A percentile compares a stretch with the other conserved stretches of the same genome.
These are phyloP conservation scores for Penicillium robsamsonii DNA, from an alignment of 495 filamentous ascomycete genomes.

Conservation along the genomic window DNA sequence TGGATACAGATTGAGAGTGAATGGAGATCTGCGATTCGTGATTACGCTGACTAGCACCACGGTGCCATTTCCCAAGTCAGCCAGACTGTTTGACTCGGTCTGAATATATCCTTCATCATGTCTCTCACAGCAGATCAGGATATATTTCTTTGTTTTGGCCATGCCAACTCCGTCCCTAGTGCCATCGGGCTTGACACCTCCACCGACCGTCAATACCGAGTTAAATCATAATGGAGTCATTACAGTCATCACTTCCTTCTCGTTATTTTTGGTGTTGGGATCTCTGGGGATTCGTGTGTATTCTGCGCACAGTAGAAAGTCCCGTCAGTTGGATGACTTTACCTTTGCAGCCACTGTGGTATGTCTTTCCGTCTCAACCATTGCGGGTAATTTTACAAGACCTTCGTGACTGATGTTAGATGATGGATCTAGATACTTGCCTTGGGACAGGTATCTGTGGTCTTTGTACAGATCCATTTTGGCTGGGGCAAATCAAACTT, in stretches of 20 bases:
- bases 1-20: not conserved
- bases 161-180: constrained; percentile 10
- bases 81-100: not conserved
- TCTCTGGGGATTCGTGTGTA: constrained; percentile 23
- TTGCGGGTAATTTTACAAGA: not conserved
- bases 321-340: constrained; percentile 20
- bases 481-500: constrained; percentile 19
- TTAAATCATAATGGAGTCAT: constrained; percentile 26
- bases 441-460: constrained; percentile 12
- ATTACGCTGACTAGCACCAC: not conserved
- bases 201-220: constrained; percentile 25
- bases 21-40: not conserved
- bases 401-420: constrained; percentile 8
- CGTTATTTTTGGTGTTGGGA: constrained; percentile 21
- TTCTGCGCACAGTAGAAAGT: constrained; percentile 15
- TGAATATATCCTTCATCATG: not conserved
- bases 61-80: not conserved
- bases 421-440: constrained; percentile 16
- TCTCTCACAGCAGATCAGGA: not conserved
- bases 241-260: constrained; percentile 21
- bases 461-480: constrained; percentile 15
- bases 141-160: constrained; percentile 7
- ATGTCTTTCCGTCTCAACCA: not conserved
- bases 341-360: constrained; percentile 12
- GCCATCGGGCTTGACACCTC: constrained; percentile 18